Evolutionary conservation across 2,329 filamentous ascomycete species (phyloP).

Genomic region (Talaromyces sp.): DNA sequence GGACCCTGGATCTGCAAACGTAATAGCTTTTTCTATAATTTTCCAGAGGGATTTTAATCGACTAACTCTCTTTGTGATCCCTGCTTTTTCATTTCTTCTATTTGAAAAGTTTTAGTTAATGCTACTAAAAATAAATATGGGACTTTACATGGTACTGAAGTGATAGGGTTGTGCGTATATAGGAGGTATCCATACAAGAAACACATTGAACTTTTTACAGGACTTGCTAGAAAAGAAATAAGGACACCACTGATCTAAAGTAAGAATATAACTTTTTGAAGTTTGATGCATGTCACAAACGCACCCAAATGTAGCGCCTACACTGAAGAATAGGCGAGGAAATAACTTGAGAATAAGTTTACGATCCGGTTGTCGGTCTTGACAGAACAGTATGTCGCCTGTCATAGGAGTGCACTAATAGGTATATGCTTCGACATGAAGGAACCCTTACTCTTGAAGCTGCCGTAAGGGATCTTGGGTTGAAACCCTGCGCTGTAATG

Average conservation of each 20-base stretch:
- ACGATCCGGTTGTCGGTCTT: background rate
- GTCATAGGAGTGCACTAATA: background rate
- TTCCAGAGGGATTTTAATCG: background rate
- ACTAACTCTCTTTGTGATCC: background rate
- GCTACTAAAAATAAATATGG: background rate
- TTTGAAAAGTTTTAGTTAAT: background rate
- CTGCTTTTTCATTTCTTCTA: background rate
- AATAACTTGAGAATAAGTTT: background rate
- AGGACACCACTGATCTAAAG: background rate
- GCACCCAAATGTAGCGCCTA: background rate
- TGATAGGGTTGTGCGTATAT: background rate
- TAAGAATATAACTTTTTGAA: background rate
- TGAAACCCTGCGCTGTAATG: background rate
- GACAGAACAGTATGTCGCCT: background rate
- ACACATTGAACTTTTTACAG: background rate
- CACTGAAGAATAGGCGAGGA: background rate
- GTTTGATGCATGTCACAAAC: background rate
- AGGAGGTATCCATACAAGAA: background rate
- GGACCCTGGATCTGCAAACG: background rate
- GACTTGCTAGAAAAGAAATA: background rate
- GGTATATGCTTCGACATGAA: background rate
- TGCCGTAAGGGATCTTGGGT: background rate
- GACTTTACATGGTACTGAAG: background rate
- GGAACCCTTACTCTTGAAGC: background rate
- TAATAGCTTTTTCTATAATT: background rate